Evolutionary conservation across 495 filamentous ascomycete genomes (phyloP), one percentile per base, ranked within the genome.

Genomic region (Platismatia glauca): DNA sequence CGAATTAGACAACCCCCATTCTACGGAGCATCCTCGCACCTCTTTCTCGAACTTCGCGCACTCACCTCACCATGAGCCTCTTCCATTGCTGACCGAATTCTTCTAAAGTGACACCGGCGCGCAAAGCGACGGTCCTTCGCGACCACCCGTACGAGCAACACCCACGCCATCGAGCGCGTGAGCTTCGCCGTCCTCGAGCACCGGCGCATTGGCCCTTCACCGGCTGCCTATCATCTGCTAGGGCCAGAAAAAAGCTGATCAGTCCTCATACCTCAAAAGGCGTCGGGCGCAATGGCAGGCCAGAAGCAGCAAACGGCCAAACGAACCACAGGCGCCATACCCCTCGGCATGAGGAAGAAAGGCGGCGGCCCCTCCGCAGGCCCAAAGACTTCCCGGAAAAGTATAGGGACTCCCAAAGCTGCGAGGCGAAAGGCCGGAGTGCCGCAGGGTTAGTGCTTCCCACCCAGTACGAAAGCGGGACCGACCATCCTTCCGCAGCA

Each of bases 291-390:
- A 59, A 66, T 66, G 64, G 34, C 64, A 13, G 60, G 60, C 41
- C 41, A 22, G 22, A 66, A 66, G 60, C 60, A 43, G 38, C 59
- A 66, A 55, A 61, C 64, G 7, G 64, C 59, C 44, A 59, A 46
- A 56, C 64, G 64, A 27, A 66, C 59, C 52, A 60, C 59, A n/a
- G 61, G 55, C 52, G 64, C 64, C 16, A 34, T 58, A 16, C 63
- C 63, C 20, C 43, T 65, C 37, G 29, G 52, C 33, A 39, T 55
- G 15, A 58, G 39, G 27, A 57, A 61, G 59, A 55, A 46, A 41
- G 18, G 20, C 41, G 60, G 44, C 20, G 55, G 55, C 13, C 64
- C 64, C 18, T 62, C 60, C 0, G 53, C 37, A 37, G 59, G 60
- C 3, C 44, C 44, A 6, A 66, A 59, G 38, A 16, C 41, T 24